These are phyloP conservation scores for Tuber umbilicatum DNA, from an alignment of 495 filamentous ascomycete genomes.

Conservation along the genomic window DNA sequence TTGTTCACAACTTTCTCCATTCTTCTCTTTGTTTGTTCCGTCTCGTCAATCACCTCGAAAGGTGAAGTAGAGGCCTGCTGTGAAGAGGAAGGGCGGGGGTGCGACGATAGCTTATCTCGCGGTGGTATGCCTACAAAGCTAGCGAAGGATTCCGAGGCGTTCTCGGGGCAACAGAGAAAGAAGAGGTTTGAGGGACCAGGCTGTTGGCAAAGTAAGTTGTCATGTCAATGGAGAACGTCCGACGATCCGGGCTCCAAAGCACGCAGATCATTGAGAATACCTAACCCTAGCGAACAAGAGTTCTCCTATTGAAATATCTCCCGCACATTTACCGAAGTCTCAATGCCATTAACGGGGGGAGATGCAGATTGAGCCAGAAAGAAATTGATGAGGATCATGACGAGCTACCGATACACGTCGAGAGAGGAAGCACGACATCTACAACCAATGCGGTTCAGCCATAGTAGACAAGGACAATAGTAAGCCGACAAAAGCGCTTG, in stretches of 20 bases:
- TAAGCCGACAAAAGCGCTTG: not conserved
- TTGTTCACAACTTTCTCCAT: conserved; percentile 97
- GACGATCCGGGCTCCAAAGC: not conserved
- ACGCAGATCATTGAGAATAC: not conserved
- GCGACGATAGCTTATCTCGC: not conserved
- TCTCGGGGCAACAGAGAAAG: not conserved
- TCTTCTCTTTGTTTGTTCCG: conserved; percentile 8
- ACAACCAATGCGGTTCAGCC: not conserved
- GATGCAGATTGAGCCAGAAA: not conserved
- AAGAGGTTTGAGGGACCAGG: not conserved
- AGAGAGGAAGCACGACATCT: not conserved
- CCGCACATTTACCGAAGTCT: not conserved
- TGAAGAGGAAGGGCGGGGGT: not conserved
- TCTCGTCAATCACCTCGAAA: not conserved
- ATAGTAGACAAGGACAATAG: not conserved
- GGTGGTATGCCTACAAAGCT: not conserved
- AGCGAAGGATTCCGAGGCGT: not conserved
- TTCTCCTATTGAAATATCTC: not conserved
- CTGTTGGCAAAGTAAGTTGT: not conserved
- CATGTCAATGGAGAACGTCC: not conserved
- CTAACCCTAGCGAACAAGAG: not conserved
- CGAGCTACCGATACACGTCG: not conserved
- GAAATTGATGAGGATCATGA: not conserved
- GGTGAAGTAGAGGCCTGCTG: not conserved
- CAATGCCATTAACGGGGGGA: not conserved